Conservation (phyloP, 2,329 filamentous ascomycete species). For the Calonectria crousiana region DNA sequence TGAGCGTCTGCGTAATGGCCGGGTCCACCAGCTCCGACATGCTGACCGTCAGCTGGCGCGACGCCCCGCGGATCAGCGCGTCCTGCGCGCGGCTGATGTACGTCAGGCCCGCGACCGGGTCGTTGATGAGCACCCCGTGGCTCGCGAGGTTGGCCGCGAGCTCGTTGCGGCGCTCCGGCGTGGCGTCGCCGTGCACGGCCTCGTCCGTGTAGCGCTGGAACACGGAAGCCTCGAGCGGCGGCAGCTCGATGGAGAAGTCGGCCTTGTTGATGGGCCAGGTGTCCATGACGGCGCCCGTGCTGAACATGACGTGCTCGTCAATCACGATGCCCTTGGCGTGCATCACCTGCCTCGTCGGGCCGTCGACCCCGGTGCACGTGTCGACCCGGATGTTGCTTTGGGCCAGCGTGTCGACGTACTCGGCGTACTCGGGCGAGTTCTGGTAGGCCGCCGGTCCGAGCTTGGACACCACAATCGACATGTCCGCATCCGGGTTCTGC, state of each 20-base stretch:
- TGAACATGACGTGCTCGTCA: background rate
- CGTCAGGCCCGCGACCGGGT: background rate
- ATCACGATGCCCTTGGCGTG: slow-evolving; percentile 6
- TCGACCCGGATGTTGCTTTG: background rate
- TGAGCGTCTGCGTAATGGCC: background rate
- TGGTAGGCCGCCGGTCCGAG: background rate
- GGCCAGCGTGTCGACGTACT: background rate
- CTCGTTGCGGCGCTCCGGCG: background rate
- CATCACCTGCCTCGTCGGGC: background rate
- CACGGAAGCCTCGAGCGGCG: background rate
- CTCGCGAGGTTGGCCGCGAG: background rate
- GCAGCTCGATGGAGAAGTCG: background rate
- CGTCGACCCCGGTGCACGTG: background rate
- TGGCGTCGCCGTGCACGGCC: background rate
- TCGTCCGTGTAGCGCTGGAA: background rate
- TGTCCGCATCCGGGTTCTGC: background rate
- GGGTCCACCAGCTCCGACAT: background rate
- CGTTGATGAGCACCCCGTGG: background rate
- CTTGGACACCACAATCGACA: background rate
- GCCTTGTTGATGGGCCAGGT: slow-evolving; percentile 9
- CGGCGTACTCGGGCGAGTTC: background rate
- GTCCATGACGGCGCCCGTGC: slow-evolving; percentile 1
- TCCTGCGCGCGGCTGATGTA: slow-evolving; percentile 4
- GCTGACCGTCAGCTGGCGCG: background rate
- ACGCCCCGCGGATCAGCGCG: background rate